Conservation (phyloP, 768 basidiomycete genomes). For the Lentinus brumalis region DNA sequence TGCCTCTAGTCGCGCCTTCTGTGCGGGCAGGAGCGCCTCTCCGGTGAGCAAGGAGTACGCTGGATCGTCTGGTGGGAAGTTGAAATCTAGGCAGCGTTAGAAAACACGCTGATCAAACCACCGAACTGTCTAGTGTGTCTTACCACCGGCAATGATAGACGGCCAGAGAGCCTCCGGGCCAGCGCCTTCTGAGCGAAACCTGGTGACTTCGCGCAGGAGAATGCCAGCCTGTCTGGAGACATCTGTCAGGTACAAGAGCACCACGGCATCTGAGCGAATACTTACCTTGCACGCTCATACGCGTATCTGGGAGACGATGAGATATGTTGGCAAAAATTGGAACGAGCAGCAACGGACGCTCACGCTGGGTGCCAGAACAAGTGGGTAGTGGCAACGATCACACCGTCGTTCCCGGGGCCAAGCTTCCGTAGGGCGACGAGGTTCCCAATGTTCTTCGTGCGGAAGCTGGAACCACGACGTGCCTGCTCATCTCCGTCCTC, state of each 20-base stretch:
- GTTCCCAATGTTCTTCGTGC: slow-evolving; percentile 79
- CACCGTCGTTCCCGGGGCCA: slow-evolving; percentile 46
- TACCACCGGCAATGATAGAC: slow-evolving; percentile 57
- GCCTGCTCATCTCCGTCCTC: slow-evolving; percentile 34
- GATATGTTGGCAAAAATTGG: slow-evolving; percentile 1
- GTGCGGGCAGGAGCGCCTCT: slow-evolving; percentile 53
- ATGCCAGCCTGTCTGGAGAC: slow-evolving; percentile 71
- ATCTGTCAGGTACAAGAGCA: slow-evolving; percentile 1
- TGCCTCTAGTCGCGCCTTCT: slow-evolving; percentile 50
- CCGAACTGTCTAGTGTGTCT: not conserved
- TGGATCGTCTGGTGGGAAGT: slow-evolving; percentile 81
- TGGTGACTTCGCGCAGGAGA: slow-evolving; percentile 61
- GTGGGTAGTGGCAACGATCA: slow-evolving; percentile 87
- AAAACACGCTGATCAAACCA: too few species aligned
- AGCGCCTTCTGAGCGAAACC: slow-evolving; percentile 50
- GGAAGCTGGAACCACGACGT: slow-evolving; percentile 60
- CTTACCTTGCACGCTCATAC: slow-evolving; percentile 80
- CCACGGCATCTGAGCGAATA: not conserved
- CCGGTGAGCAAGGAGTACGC: slow-evolving; percentile 79
- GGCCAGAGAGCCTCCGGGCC: slow-evolving; percentile 60
- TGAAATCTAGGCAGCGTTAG: slow-evolving; percentile 66
- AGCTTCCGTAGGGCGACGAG: slow-evolving; percentile 64
- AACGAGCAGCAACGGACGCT: slow-evolving; percentile 22
- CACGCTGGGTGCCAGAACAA: slow-evolving; percentile 94
- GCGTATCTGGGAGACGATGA: slow-evolving; percentile 48